These are phyloP conservation scores for Ajuga chamaepitys DNA, from an alignment of 257 asterid species.

Conservation along the genomic window DNA sequence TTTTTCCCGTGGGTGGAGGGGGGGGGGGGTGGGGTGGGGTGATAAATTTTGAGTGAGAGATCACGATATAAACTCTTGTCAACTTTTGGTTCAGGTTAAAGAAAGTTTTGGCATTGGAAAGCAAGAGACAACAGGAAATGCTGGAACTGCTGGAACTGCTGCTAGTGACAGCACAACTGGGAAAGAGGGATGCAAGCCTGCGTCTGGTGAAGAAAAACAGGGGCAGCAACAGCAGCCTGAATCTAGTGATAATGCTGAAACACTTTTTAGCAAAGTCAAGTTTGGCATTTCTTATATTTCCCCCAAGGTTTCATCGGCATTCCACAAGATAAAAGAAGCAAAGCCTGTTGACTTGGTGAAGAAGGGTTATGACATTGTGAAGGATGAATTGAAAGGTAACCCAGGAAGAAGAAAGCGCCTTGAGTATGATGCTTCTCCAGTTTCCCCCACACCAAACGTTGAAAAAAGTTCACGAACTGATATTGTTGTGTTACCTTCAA, in stretches of 20 bases:
- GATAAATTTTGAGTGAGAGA: neutral
- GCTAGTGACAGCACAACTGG: constrained; percentile 21
- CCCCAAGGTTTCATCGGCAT: constrained; percentile 55
- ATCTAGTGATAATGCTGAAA: constrained; percentile 37
- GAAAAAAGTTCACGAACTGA: constrained; percentile 79
- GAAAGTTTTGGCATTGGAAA: constrained; percentile 65
- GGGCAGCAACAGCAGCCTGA: constrained; percentile 60
- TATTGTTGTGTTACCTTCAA: constrained; percentile 60
- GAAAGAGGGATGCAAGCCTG: constrained; percentile 33
- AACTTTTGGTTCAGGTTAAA: constrained; percentile 49
- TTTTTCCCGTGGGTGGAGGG: neutral
- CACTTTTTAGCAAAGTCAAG: constrained; percentile 63
- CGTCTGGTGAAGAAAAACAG: constrained; percentile 48
- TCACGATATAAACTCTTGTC: neutral
- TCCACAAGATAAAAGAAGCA: constrained; percentile 69
- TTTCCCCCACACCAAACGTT: constrained; percentile 39
- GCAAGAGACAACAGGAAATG: constrained; percentile 42
- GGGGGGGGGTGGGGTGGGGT: neutral
- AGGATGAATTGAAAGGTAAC: constrained; percentile 81
- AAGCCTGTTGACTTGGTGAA: constrained; percentile 74
- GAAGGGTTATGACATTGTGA: constrained; percentile 66
- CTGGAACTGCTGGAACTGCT: constrained; percentile 34
- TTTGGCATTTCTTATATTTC: constrained; percentile 50
- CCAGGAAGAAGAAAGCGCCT: constrained; percentile 75
- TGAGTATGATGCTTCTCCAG: constrained; percentile 45